Base-by-base conservation (phyloP, 805 yeast species). In the Torulaspora quercuum region DNA sequence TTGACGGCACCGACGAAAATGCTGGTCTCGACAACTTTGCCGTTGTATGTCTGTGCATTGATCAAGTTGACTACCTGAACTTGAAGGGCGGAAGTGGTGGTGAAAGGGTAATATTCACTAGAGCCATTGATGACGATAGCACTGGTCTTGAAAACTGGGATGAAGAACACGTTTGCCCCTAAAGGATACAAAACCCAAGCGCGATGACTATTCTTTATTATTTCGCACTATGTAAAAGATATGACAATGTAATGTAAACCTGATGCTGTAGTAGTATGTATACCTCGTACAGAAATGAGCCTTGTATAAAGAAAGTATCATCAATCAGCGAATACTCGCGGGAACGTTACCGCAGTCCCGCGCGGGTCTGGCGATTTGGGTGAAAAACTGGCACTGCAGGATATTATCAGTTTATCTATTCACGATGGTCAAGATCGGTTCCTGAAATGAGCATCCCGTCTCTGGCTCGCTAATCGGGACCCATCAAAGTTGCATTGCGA, bases 121-220 rank as follows among this genome's bases (percentile, higher is more conserved):
- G 59, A 33, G 23, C 35, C 6, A 26, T 36, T 24, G 55, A 37
- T 73, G 77, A 72, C 49, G 73, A 72, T 40, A 69, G 80, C 47
- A 71, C 69, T 40, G 70, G 68, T 30, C 59, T 66, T 33, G 82
- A 76, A 42, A 75, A 75, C 46, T 85, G 95, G 95, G 70, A 68
- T 31, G 90, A 84, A 55, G 69, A 67, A 35, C 90, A 83, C 50
- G 82, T 85, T 3, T 84, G 94, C 59, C 94, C 95, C 4, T 82
- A 33, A 46, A 10, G 8, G 10, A 17, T 4, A n/a, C 16, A 15
- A 15, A n/a, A 10, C 12, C 27, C 17, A 22, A 11, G 14, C 16
- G 27, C 36, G 30, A 33, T 33, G 36, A 16, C 27, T 21, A 22
- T 27, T 25, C 25, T n/a, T n/a, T n/a, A n/a, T n/a, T n/a, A n/a